Evolutionary conservation across 2,329 filamentous ascomycete genomes (phyloP), one percentile per base, ranked within the genome.

Genomic region (Aspergillus brasiliensis): DNA sequence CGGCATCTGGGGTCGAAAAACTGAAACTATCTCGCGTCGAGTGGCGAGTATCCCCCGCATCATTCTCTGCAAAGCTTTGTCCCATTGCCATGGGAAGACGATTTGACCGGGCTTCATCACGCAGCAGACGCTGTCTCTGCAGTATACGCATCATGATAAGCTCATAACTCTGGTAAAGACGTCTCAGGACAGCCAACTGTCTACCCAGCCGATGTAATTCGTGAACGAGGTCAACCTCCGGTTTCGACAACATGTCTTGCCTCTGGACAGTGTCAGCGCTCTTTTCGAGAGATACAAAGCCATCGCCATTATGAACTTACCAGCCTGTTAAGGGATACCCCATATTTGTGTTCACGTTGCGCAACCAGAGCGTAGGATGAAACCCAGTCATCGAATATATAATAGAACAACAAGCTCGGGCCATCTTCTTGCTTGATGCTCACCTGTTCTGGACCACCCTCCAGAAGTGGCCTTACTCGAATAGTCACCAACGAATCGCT

Each of bases 381-480:
- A 53, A 84, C 81, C 86, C 86, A 88, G 69, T 88, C 87, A 68
- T 89, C 86, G 66, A 88, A 89, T 2, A 89, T 79, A 70, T 88
- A 88, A 68, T 88, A 88, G 69, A 88, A 86, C 2, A 89, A 75
- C n/a, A 89, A 67, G 31, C 85, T 86, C 0, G 86, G 82, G 0
- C 83, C 81, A 62, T 88, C 85, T 2, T 81, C 72, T 46, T 73
- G 71, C 27, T 73, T 73, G 54, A 75, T 77, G 51, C 64, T 80
- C 6, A 77, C 69, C 61, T 73, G 66, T 38, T 75, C 68, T 21
- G 70, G 66, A 49, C 68, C 62, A 48, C 66, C 52, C 59, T 72
- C 67, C 44, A 67, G 68, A 52, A 75, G 72, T 61, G 76, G 72
- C 55, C 81, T 71, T 56, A 82, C 74, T 60, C 77, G 69, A 44